Conservation (phyloP, 257 asterid species). For the Asclepias syriaca region DNA sequence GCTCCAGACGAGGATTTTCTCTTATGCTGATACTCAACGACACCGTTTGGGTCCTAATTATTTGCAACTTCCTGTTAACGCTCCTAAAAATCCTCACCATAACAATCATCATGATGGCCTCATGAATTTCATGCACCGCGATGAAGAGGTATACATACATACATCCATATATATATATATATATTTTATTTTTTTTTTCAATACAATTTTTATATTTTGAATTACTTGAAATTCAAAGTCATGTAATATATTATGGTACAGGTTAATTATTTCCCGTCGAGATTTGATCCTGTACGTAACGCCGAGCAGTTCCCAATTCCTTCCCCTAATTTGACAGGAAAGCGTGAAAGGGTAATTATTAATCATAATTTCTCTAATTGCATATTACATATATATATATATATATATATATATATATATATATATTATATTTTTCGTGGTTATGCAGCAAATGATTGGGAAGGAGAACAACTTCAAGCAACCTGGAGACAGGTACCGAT, state of each 20-base stretch:
- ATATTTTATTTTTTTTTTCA: no score
- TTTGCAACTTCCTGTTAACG: constrained; percentile 48
- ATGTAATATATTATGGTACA: not conserved
- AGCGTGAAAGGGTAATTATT: constrained; percentile 32
- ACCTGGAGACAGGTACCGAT: constrained; percentile 45
- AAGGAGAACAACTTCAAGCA: constrained; percentile 55
- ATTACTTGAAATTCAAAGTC: no score
- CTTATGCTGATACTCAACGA: constrained; percentile 46
- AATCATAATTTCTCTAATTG: not conserved
- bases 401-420: no score
- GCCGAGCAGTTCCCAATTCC: constrained; percentile 46
- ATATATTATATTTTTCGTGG: not conserved
- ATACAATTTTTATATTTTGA: no score
- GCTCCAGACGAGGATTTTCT: constrained; percentile 43
- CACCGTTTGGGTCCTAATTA: constrained; percentile 54
- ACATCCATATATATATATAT: no score
- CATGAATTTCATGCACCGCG: constrained; percentile 51
- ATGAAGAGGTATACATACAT: constrained; percentile 34
- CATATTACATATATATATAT: no score
- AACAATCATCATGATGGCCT: constrained; percentile 46
- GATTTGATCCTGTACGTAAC: constrained; percentile 41
- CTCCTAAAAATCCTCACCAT: constrained; percentile 49
- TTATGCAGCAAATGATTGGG: constrained; percentile 33
- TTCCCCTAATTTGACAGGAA: constrained; percentile 33
- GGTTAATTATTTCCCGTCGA: constrained; percentile 51